These are phyloP conservation scores for Neofusicoccum laricinum DNA, from an alignment of 2,329 filamentous ascomycete genomes.

Conservation along the genomic window DNA sequence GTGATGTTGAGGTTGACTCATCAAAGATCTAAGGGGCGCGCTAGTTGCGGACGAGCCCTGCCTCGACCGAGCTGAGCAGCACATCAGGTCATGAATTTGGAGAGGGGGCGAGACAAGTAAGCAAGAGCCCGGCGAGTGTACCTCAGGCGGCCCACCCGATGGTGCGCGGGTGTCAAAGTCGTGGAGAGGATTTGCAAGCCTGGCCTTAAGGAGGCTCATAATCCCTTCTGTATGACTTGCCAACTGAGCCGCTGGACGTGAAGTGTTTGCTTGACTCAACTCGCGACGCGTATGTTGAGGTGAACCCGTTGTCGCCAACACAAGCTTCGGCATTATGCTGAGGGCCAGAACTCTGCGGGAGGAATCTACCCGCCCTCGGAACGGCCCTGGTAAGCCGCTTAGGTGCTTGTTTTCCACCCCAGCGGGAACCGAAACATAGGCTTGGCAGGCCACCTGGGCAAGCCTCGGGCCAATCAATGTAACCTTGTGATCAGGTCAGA, in stretches of 20 bases:
- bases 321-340: not conserved
- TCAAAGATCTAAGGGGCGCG: not conserved
- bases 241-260: not conserved
- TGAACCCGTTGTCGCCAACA: not conserved
- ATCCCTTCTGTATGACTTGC: not conserved
- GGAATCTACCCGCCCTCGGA: not conserved
- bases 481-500: not conserved
- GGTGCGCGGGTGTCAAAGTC: not conserved
- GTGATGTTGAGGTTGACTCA: not conserved
- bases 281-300: not conserved
- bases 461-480: not conserved
- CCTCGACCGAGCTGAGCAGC: not conserved
- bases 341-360: not conserved
- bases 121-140: not conserved
- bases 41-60: not conserved
- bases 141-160: not conserved
- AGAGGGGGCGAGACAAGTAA: not conserved
- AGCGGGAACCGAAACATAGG: not conserved
- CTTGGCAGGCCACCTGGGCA: not conserved
- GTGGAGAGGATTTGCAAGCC: not conserved
- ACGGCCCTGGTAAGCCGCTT: not conserved
- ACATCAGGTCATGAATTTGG: not conserved
- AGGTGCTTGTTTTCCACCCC: not conserved
- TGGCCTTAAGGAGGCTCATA: not conserved
- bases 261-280: not conserved